A percentile compares a stretch with the other conserved stretches of the same genome.
phyloP scores from a whole-genome alignment of 306 rosid genomes.

The Vachellia pachyceras region DNA sequence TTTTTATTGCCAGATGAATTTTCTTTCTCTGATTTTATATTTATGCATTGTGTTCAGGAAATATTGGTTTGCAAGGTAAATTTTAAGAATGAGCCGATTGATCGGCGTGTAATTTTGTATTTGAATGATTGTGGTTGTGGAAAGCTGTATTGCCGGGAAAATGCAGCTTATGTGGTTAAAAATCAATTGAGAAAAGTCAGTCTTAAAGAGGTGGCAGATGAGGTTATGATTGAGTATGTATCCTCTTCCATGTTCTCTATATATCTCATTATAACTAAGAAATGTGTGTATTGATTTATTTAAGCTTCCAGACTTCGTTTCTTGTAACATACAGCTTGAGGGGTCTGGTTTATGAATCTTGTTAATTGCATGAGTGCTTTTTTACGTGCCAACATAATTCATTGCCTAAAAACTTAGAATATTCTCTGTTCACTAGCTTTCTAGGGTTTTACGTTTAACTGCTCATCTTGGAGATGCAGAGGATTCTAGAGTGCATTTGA shows the following conservation, averaged over 20 bases:
- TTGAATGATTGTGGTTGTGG: slow-evolving; percentile 84
- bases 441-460: background rate
- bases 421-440: too few relatives aligned
- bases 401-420: too few relatives aligned
- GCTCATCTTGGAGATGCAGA: background rate
- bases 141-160: slow-evolving; percentile 71
- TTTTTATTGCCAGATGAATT: background rate
- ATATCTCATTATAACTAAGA: slow-evolving; percentile 19
- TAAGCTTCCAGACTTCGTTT: background rate
- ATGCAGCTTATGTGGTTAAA: slow-evolving; percentile 82
- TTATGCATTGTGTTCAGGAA: slow-evolving; percentile 61
- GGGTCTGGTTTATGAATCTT: background rate
- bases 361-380: background rate
- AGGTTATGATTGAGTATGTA: slow-evolving; percentile 85
- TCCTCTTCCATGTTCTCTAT: slow-evolving; percentile 19
- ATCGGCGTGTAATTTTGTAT: slow-evolving; percentile 79
- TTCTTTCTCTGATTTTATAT: background rate
- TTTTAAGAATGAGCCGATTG: slow-evolving; percentile 77
- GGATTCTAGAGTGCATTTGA: background rate
- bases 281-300: background rate
- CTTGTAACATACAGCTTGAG: background rate
- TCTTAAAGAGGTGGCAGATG: slow-evolving; percentile 81
- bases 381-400: too few relatives aligned
- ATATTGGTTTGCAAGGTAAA: slow-evolving; percentile 80
- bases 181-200: slow-evolving; percentile 78